A percentile compares a stretch with the other conserved stretches of the same genome.
Evolutionary conservation across 352 stramenopile genomes (phyloP).

Genomic region (Globisporangium camurandrum): DNA sequence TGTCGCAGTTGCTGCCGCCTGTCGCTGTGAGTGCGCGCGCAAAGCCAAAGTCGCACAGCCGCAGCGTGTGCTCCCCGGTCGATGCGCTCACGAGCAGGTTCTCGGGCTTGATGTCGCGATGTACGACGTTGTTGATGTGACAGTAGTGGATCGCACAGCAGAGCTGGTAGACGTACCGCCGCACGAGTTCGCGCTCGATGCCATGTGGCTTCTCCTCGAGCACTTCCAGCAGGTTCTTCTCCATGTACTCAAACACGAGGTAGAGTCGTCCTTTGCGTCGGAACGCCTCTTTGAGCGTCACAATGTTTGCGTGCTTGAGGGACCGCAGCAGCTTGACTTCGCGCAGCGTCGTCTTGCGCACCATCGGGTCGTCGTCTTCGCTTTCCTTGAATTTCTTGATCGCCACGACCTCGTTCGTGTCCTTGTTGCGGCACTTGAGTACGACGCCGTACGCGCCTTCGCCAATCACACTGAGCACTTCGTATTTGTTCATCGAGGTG

Average conservation of each 20-base stretch:
- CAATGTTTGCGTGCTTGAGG: constrained; percentile 98
- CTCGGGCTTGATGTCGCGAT: constrained; percentile 94
- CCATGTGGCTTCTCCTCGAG: constrained; percentile 88
- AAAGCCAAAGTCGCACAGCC: constrained; percentile 98
- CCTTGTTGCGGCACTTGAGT: constrained; percentile 90
- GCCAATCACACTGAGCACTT: constrained; percentile 90
- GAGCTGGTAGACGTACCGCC: constrained; percentile 98
- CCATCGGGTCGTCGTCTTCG: constrained; percentile 86
- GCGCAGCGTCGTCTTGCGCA: constrained; percentile 90
- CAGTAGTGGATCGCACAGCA: constrained; percentile 96
- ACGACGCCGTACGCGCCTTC: constrained; percentile 93
- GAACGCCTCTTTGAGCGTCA: constrained; percentile 97
- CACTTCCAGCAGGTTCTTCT: constrained; percentile 94
- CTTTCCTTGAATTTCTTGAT: constrained; percentile 99
- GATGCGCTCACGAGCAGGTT: constrained; percentile 97
- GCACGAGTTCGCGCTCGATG: constrained; percentile 89
- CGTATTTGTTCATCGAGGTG: constrained; percentile 90
- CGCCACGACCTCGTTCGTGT: constrained; percentile 96
- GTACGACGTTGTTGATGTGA: constrained; percentile 91
- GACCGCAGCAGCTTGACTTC: constrained; percentile 99
- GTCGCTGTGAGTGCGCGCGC: constrained; percentile 74
- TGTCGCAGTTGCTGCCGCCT: constrained; percentile 74
- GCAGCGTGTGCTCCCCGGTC: constrained; percentile 92
- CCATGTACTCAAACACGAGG: constrained; percentile 98
- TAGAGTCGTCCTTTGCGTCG: constrained; percentile 95